Base-by-base conservation (phyloP, 2,329 filamentous ascomycete species). In the Verticillium alfalfae region DNA sequence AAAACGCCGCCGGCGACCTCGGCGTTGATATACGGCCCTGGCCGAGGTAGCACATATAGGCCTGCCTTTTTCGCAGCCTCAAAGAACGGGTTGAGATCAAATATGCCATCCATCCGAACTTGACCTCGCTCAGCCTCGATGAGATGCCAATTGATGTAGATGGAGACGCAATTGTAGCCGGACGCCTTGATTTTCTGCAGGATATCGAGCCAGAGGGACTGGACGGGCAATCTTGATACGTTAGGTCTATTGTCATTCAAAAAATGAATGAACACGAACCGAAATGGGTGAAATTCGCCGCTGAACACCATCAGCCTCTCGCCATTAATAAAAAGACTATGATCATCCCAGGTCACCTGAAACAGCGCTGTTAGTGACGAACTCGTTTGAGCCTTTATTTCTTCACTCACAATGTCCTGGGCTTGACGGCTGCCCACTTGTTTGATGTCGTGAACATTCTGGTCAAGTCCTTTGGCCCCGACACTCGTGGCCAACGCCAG, bases 101-200 rank as follows among this genome's bases (percentile, higher is more conserved):
- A 91, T 16, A 93, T 81, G 0, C 90, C 91, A 2, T 91, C 85
- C 1, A 87, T 88, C 9, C 79, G 79, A 68, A 92, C 93, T 3
- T 85, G 78, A 1, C 90, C 91, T 0, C 81, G 86, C 63, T 88
- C 88, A 2, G 89, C 90, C 71, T 95, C 91, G 0, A 92, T 73
- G 2, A 94, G 76, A 3, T 88, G 89, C 92, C 91, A 96, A 67
- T 93, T 84, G 7, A 88, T 80, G 69, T 94, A 94, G 72, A 93
- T 92, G 0, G 89, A 92, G 1, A 93, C 88, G 55, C 85, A 84
- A 67, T 90, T 94, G 75, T 92, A 93, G 0, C 92, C 92, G 1
- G 93, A 75, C 0, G 90, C 88, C 73, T 90, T 93, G 72, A 94
- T 86, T 75, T 96, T 96, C 69, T 95, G 88, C 67, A 96, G 89